Evolutionary conservation across 2,329 filamentous ascomycete genomes (phyloP).

Genomic region (Trichoderma sp.): DNA sequence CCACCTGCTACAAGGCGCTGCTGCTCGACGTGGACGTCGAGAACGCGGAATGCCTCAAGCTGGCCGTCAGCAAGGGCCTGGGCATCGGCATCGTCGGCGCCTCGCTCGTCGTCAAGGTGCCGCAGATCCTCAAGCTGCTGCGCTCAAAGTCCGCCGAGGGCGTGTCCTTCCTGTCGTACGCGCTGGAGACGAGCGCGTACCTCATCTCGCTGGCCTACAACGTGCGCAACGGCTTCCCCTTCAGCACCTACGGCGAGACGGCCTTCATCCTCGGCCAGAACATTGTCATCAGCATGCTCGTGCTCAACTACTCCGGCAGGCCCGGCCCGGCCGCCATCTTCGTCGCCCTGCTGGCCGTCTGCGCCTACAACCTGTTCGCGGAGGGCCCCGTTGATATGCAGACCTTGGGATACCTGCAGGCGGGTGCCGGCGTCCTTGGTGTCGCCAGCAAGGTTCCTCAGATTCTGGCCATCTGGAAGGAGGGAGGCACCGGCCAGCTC

Average conservation of each 20-base stretch:
- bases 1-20: constrained; percentile 81
- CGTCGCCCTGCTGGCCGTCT: constrained; percentile 72
- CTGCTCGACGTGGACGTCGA: constrained; percentile 81
- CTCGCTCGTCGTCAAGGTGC: constrained; percentile 90
- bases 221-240: constrained; percentile 85
- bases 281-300: constrained; percentile 81
- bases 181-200: constrained; percentile 86
- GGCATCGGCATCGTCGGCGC: constrained; percentile 92
- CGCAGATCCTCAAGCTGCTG: constrained; percentile 92
- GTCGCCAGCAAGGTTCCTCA: constrained; percentile 93
- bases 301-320: constrained; percentile 79
- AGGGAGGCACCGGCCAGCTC: constrained; percentile 91
- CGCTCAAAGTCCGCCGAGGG: constrained; percentile 78
- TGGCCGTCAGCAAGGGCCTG: constrained; percentile 88
- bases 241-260: constrained; percentile 96
- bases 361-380: constrained; percentile 70
- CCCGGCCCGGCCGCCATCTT: constrained; percentile 71
- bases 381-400: constrained; percentile 65
- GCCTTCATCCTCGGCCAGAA: constrained; percentile 92
- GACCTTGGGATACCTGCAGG: constrained; percentile 75
- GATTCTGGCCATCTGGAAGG: constrained; percentile 79
- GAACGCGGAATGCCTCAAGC: constrained; percentile 78
- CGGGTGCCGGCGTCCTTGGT: constrained; percentile 77
- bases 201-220: constrained; percentile 93
- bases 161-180: constrained; percentile 85